Evolutionary conservation across 108 stramenopile species (phyloP), one percentile per base, ranked within the genome.

Genomic region (Chaetoceros muelleri): DNA sequence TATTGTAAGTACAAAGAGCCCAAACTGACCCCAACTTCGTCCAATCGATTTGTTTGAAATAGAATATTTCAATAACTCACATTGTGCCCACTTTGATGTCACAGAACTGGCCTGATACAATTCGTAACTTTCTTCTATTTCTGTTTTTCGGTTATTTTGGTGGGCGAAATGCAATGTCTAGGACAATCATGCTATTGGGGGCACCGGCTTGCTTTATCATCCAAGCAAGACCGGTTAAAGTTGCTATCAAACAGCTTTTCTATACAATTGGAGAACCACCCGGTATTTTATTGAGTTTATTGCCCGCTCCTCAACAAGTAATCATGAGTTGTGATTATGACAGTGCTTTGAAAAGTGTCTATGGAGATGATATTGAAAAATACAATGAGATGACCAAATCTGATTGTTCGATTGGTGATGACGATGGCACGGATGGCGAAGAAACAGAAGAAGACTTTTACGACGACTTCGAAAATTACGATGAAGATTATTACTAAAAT

Each of bases 131-230:
- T 51, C 59, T 84, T 21, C 70, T 91, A 28, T 85, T 87, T 58
- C 67, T 91, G 46, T 85, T 91, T 66, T 83, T 87, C 53, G 90
- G 90, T 5, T 81, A 73, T 47, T 87, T 91, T 59, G 90, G 90
- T 21, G 85, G 85, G 0, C 76, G 76, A n/a, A 77, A 76, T 48
- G 66, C 70, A 52, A 55, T 82, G 24, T 81, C 76, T 44, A 63
- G 81, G 8, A 52, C 62, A 8, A 66, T 86, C 27, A 25, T 91
- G 50, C 58, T 86, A 23, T 63, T 82, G 48, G 70, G 74, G 2
- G 84, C 85, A 21, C 90, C 90, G 1, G 29, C 80, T 21, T 85
- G 81, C 53, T 85, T 91, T 49, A 29, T 85, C 10, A 24, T 91
- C 24, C 90, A 91, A 57, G 82, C 83, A 25, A 71, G 90, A 48